A percentile compares a stretch with the other conserved stretches of the same genome.
These are phyloP conservation scores for Nicotiana knightiana DNA, from an alignment of 257 asterid species.

Conservation along the genomic window DNA sequence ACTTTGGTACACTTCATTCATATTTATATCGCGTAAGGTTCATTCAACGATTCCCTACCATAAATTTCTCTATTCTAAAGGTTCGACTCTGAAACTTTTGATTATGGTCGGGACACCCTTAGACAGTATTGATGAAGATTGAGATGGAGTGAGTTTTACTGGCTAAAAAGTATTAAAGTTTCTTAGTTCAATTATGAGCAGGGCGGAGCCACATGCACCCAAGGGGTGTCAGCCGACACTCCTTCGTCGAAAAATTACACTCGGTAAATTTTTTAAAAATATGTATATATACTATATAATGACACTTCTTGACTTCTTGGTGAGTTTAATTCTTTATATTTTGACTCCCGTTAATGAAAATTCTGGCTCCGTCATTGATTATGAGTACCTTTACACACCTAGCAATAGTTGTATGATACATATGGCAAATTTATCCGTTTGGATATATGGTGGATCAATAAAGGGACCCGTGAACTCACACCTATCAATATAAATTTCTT, in stretches of 20 bases:
- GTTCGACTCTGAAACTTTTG: fast-evolving
- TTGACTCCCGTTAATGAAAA: too few relatives aligned
- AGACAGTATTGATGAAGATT: background rate
- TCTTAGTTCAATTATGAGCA: background rate
- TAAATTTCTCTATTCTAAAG: background rate
- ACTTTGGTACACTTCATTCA: too few relatives aligned
- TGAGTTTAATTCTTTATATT: too few relatives aligned
- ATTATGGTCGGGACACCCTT: background rate
- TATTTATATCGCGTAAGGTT: too few relatives aligned
- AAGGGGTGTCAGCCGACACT: too few relatives aligned
- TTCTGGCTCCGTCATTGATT: background rate
- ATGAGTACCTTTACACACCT: background rate
- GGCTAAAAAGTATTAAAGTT: background rate
- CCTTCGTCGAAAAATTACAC: too few relatives aligned
- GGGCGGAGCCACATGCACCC: too few relatives aligned
- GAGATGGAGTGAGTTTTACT: background rate
- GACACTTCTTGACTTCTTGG: too few relatives aligned
- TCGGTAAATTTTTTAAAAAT: too few relatives aligned
- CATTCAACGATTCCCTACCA: too few relatives aligned
- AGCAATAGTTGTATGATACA: background rate
- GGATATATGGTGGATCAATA: background rate
- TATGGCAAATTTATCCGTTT: background rate
- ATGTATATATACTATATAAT: too few relatives aligned
- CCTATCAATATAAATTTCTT: background rate
- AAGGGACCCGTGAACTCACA: background rate